These are phyloP conservation scores for Ustilago crameri DNA, from an alignment of 1,284 basidiomycete genomes.

Conservation along the genomic window DNA sequence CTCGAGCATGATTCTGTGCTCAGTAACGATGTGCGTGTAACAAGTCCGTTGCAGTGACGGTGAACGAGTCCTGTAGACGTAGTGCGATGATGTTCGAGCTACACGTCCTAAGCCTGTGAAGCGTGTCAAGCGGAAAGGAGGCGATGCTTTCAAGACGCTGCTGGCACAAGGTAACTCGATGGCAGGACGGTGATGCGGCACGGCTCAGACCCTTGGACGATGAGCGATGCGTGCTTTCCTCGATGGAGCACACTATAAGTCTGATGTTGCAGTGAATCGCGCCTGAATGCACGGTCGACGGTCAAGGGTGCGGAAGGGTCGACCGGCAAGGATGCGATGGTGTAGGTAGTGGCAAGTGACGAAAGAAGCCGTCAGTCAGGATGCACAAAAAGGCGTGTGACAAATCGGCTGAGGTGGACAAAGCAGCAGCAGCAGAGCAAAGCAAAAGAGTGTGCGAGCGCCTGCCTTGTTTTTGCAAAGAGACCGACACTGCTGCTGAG, in stretches of 20 bases:
- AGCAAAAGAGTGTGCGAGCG: no score
- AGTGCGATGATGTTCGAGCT: background rate
- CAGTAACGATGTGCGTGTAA: background rate
- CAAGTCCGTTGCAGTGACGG: background rate
- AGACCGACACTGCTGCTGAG: no score
- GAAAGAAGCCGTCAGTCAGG: background rate
- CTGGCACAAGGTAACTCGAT: background rate
- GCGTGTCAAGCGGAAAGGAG: no score
- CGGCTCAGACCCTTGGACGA: no score
- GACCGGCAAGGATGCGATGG: conserved; percentile 5
- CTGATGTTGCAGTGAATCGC: background rate
- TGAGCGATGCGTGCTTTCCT: no score
- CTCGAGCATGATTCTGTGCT: conserved; percentile 43
- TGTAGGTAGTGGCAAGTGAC: background rate
- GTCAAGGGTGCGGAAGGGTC: background rate
- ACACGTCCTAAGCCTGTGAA: no score
- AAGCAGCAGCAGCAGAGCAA: no score
- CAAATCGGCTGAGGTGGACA: no score
- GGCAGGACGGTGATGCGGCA: no score
- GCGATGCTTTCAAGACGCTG: conserved; percentile 1
- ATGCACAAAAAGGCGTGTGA: no score
- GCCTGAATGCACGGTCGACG: background rate
- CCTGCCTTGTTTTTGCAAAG: no score
- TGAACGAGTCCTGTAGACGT: background rate
- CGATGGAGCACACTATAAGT: no score